Base-by-base conservation (phyloP, 495 filamentous ascomycete species). In the Penicillium subrubescens region DNA sequence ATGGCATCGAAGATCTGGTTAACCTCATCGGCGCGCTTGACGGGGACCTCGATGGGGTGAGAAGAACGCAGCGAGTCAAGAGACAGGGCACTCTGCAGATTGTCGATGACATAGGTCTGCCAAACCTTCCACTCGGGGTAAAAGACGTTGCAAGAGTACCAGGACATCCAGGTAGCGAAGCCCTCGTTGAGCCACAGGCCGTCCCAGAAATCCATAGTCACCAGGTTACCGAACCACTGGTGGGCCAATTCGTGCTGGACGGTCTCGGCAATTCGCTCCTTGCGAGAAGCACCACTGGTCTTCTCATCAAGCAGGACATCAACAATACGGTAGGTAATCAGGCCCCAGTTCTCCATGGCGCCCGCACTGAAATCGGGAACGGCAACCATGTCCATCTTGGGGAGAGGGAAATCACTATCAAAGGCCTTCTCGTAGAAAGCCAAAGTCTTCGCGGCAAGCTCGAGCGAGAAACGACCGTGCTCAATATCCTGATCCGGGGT, bases 161-260 rank as follows among this genome's bases (percentile, higher is more conserved):
- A 86, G 12, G 82, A 84, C 82, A 85, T 84, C 96, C 95, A 99
- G 27, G 95, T 97, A 34, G 95, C 95, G 74, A 98, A 98, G 27
- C 94, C 94, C 78, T 99, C 95, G 75, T 98, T 98, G 63, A 99
- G 88, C 95, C 95, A 99, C 33, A 99, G 81, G 34, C 93, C 94
- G 77, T 97, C 94, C 95, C 95, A 99, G 86, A 95, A 99, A 76
- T 97, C 94, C 95, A 99, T 99, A 44, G 95, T 99, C 50, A 99
- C 95, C 62, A 99, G 82, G 78, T 99, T 98, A 63, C 95, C 95
- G 70, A 99, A 98, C 95, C 95, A 99, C 78, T 99, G 95, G 80
- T 99, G 95, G 48, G 95, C 95, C 71, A 99, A 81, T 74, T 99
- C 95, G 79, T 99, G 95, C 83, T 96, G 93, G 21, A 97, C 95